A percentile compares a stretch with the other conserved stretches of the same genome.
These are phyloP conservation scores for Asterionellopsis glacialis DNA, from an alignment of 108 stramenopile genomes.

Conservation along the genomic window DNA sequence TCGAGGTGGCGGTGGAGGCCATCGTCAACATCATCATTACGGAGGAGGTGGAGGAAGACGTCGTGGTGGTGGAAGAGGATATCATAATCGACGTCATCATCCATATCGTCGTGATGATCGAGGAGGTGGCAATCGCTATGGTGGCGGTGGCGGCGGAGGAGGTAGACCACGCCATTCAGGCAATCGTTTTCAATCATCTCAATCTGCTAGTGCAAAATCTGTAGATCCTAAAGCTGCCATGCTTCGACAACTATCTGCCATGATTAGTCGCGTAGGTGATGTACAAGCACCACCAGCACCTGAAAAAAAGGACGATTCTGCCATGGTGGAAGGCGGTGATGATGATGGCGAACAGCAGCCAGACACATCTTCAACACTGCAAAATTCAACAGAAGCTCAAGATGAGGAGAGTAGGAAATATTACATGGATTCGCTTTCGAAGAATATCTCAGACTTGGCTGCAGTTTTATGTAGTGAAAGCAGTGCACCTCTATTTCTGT, in stretches of 20 bases:
- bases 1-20: slow-evolving; percentile 22
- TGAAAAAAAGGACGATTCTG: background rate
- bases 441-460: slow-evolving; percentile 60
- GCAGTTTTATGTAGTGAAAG: slow-evolving; percentile 45
- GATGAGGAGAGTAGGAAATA: slow-evolving; percentile 19
- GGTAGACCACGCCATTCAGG: slow-evolving; percentile 33
- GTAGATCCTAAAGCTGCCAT: slow-evolving; percentile 55
- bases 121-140: slow-evolving; percentile 9
- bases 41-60: slow-evolving; percentile 27
- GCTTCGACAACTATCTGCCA: slow-evolving; percentile 52
- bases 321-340: background rate
- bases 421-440: slow-evolving; percentile 17
- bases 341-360: background rate
- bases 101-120: slow-evolving; percentile 16
- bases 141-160: slow-evolving; percentile 14
- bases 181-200: slow-evolving; percentile 51
- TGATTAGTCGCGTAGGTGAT: slow-evolving; percentile 77
- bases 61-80: slow-evolving; percentile 18
- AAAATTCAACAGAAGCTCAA: slow-evolving; percentile 2
- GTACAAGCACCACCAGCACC: slow-evolving; percentile 35
- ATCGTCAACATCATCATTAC: slow-evolving; percentile 1
- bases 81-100: slow-evolving; percentile 29
- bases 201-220: slow-evolving; percentile 13
- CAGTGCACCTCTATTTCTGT: slow-evolving; percentile 46
- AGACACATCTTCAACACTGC: slow-evolving; percentile 13